Base-by-base conservation (phyloP, 495 filamentous ascomycete species). In the Aspergillus asperescens region DNA sequence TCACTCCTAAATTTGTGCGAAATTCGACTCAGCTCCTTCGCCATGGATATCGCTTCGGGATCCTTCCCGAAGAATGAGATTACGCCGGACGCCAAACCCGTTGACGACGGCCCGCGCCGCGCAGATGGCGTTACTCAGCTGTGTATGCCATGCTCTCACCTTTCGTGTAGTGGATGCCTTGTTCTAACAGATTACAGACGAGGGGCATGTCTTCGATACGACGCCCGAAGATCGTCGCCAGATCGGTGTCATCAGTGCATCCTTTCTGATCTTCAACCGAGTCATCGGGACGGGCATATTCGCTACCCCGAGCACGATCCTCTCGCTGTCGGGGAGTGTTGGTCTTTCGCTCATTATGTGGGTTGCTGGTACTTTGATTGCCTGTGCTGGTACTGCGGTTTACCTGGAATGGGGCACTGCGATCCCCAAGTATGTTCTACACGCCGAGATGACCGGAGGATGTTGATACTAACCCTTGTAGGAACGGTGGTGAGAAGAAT, bases 211-310 rank as follows among this genome's bases (percentile, higher is more conserved):
- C 25, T 68, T 84, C 12, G 82, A 82, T 23, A 79, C 86, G 44
- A 82, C 82, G 3, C 80, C 85, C 0, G 74, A 75, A 0, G 62
- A 79, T 34, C 84, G 86, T 20, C 78, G 84, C 12, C 81, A 83
- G 47, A 73, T 86, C 37, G 81, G 80, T 12, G 69, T 77, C 9
- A 54, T 83, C 56, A 84, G 81, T 32, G 81, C 81, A 16, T 70
- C 83, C 18, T 80, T 83, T 45, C 64, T 87, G 23, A 86, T 85
- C 50, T 71, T 86, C 24, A 82, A 80, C 58, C 77, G 80, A 50
- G 83, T 86, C 66, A 80, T 86, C 59, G 82, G 83, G 4, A 86
- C 83, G 0, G 82, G 82, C 41, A 78, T 87, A 38, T 87, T 81
- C 61, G 81, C 81, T 7, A 84, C 82, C 0, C 83, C 82, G 68